Evolutionary conservation across 2,329 filamentous ascomycete genomes (phyloP), one percentile per base, ranked within the genome.

Genomic region (Diaporthe sp.): DNA sequence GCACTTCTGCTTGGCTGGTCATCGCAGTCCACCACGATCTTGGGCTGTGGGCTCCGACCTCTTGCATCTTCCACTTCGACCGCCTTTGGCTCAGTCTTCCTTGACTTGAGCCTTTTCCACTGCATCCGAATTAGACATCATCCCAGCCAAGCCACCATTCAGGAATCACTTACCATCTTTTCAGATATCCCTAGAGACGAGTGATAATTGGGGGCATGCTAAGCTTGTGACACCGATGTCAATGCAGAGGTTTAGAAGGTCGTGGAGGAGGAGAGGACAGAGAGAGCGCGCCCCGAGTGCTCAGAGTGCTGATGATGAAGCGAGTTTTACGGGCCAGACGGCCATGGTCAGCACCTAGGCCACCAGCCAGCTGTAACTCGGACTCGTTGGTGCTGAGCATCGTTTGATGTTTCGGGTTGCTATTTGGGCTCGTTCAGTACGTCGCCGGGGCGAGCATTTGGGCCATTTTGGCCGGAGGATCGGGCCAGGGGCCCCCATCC

Each of bases 101-200:
- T 71, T 22, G 69, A 71, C 69, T 61, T 61, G 15, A 71, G 45
- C 55, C 69, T 52, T 71, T 61, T 71, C 69, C 69, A 71, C 69
- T 71, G 35, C 4, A 8, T 2, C 33, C 0, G 4, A 17, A 17
- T 71, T 28, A 71, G 55, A 60, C 17, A 28, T 47, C 2, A 60
- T 61, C 42, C n/a, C 35, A 40, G n/a, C 42, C 42, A 61, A 30
- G 38, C 35, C 19, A 8, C 13, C 17, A 17, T 9, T 6, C 30
- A 8, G n/a, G 3, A 7, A 5, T 10, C 22, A 61, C 69, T 71
- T n/a, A 71, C 69, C 69, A 71, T 71, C 30, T 61, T 52, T 33
- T 71, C 33, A 38, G 25, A 40, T 40, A 15, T 28, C 25, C n/a
- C 52, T 61, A 54, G 9, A 12, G 10, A 30, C 6, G 17, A n/a